Base-by-base conservation (phyloP, 2,329 filamentous ascomycete genomes). In the Madurella mycetomatis region DNA sequence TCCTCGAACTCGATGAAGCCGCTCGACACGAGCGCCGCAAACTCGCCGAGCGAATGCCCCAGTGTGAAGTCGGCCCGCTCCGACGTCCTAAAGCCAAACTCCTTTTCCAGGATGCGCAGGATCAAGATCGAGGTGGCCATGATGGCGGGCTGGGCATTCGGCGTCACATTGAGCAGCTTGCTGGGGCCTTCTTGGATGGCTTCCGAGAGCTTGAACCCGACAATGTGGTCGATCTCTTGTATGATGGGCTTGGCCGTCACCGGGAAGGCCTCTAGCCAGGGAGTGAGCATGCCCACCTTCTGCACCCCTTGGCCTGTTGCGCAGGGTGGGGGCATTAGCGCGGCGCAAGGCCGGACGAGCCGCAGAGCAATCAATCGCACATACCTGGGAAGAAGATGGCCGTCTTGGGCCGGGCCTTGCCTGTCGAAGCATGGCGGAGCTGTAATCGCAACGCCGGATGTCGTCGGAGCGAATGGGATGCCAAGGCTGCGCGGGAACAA, bases 51-150 rank as follows among this genome's bases (percentile, higher is more conserved):
- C 4, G 90, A 95, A 72, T 97, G 92, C 9, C 92, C 92, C 19
- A 96, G 78, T 1, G 88, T 89, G 37, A 95, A 84, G 71, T 96
- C 89, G 42, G 91, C 85, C 55, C 86, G 79, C 53, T 88, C 82
- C 9, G 76, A 72, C 7, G 85, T 81, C 54, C 82, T 77, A 73
- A 96, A 95, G 41, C 81, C 84, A 67, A 92, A 96, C 62, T 96
- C 89, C 57, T 82, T 76, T 73, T 96, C 90, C 59, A 97, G 79
- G 56, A 96, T 85, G 53, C 89, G 86, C 51, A 96, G 79, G 66
- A 96, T 95, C 55, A 96, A 81, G 66, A 96, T 85, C 30, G 90
- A 95, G 4, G 90, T 94, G 13, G 91, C 90, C 90, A 97, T 95
- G 70, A 96, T 96, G 64, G 92, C 92, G 1, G 92, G 92, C 71